phyloP scores from a whole-genome alignment of 2,329 filamentous ascomycete species.

The Trichoderma gracile region DNA sequence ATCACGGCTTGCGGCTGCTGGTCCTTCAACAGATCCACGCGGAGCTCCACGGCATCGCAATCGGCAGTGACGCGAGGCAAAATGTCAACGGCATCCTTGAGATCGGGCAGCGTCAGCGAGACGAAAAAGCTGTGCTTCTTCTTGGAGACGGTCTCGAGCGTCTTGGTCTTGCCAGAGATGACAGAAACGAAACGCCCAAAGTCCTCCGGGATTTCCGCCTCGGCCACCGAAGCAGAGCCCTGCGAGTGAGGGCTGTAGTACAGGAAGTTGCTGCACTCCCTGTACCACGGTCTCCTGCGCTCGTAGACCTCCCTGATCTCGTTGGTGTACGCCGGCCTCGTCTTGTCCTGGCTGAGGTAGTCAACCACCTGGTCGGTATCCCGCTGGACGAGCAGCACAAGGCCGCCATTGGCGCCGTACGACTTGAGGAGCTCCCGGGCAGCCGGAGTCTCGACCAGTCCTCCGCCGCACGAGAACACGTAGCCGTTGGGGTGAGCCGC shows the following conservation, averaged over 20 bases:
- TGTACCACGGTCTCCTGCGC: constrained; percentile 84
- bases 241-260: constrained; percentile 76
- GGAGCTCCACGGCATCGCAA: constrained; percentile 87
- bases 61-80: constrained; percentile 77
- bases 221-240: constrained; percentile 28
- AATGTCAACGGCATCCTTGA: constrained; percentile 62
- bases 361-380: constrained; percentile 86
- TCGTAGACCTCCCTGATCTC: constrained; percentile 91
- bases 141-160: constrained; percentile 41
- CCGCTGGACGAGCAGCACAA: constrained; percentile 83
- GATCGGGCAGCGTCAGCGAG: constrained; percentile 78
- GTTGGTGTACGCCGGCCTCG: constrained; percentile 86
- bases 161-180: constrained; percentile 48
- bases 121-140: constrained; percentile 88
- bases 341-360: constrained; percentile 86
- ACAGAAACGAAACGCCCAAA: constrained; percentile 44
- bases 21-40: constrained; percentile 87
- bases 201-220: constrained; percentile 34
- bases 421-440: constrained; percentile 73
- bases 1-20: constrained; percentile 74
- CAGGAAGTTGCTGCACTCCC: constrained; percentile 89
- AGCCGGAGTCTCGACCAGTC: constrained; percentile 82
- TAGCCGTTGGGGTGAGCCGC: constrained; percentile 72
- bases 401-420: constrained; percentile 74
- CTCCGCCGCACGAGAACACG: constrained; percentile 91